These are phyloP conservation scores for Paramecium sonneborni DNA, from an alignment of 73 alveolate species.

Conservation along the genomic window DNA sequence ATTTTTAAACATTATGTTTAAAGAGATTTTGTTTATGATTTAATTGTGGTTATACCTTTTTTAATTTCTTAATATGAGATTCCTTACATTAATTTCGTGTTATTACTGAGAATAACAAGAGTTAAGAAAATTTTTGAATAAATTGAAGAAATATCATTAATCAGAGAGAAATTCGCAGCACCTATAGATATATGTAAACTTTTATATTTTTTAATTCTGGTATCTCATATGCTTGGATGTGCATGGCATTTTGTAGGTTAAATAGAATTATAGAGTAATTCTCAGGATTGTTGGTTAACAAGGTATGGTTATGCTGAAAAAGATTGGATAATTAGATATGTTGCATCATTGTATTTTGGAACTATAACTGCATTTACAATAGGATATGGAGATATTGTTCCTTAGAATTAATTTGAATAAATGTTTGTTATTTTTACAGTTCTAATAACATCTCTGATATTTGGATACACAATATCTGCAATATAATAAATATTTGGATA, in stretches of 20 bases:
- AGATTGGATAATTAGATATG: conserved; percentile 43
- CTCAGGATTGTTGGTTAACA: conserved; percentile 4
- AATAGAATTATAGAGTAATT: neutral
- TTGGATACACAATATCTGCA: conserved; percentile 51
- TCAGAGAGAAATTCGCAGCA: conserved; percentile 46
- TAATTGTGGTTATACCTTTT: conserved; percentile 5
- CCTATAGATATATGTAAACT: conserved; percentile 2
- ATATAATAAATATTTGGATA: conserved; percentile 18
- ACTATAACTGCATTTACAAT: conserved; percentile 54
- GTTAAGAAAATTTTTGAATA: conserved; percentile 26
- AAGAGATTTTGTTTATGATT: conserved; percentile 20
- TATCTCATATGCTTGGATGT: conserved; percentile 13
- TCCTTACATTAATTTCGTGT: conserved; percentile 16
- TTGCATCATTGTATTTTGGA: conserved; percentile 57
- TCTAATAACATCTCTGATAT: conserved; percentile 13
- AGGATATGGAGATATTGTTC: conserved; percentile 64
- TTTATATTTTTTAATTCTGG: neutral
- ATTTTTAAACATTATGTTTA: neutral
- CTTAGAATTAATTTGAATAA: conserved; percentile 39
- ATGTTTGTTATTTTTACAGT: conserved; percentile 40
- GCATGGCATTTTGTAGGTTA: conserved; percentile 35
- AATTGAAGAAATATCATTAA: conserved; percentile 29
- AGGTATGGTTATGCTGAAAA: conserved; percentile 37
- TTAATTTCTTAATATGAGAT: neutral
- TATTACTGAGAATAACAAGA: conserved; percentile 6